phyloP scores from a whole-genome alignment of 2,329 filamentous ascomycete genomes.

The Fusarium sp. region DNA sequence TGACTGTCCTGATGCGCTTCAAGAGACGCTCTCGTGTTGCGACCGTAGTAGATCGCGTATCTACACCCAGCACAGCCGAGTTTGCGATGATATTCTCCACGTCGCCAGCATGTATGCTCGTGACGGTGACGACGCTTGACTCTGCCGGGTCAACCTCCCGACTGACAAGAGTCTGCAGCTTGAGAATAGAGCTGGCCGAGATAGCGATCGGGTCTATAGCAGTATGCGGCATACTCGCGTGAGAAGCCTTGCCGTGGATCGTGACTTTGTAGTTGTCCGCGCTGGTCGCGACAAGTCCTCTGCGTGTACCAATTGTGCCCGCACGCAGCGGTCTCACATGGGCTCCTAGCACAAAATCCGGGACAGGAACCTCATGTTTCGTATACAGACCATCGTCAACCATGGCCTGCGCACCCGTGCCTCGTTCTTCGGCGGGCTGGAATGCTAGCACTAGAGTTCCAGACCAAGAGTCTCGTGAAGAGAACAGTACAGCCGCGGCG shows the following conservation, averaged over 20 bases:
- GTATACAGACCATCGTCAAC: constrained; percentile 51
- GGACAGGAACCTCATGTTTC: constrained; percentile 39
- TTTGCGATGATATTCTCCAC: constrained; percentile 58
- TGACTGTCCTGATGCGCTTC: constrained; percentile 51
- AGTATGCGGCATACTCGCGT: constrained; percentile 22
- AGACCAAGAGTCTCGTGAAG: constrained; percentile 58
- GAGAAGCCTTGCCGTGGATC: constrained; percentile 49
- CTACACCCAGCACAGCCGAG: constrained; percentile 51
- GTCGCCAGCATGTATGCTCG: constrained; percentile 53
- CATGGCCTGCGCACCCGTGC: constrained; percentile 62
- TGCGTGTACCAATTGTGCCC: constrained; percentile 46
- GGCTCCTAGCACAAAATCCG: constrained; percentile 50
- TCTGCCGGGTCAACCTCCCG: constrained; percentile 49
- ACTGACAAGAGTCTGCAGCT: constrained; percentile 46
- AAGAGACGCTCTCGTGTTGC: constrained; percentile 49
- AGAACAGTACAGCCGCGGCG: constrained; percentile 60
- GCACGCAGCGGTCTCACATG: constrained; percentile 45
- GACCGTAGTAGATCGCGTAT: constrained; percentile 49
- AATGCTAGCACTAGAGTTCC: constrained; percentile 72
- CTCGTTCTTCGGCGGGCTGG: constrained; percentile 73
- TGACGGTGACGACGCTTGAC: constrained; percentile 55
- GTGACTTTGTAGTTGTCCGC: constrained; percentile 45
- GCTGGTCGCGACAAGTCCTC: constrained; percentile 41
- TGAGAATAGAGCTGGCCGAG: constrained; percentile 14
- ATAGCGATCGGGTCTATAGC: constrained; percentile 15